Evolutionary conservation across 2,329 filamentous ascomycete genomes (phyloP), one percentile per base, ranked within the genome.

Genomic region (Talaromyces pinophilus): DNA sequence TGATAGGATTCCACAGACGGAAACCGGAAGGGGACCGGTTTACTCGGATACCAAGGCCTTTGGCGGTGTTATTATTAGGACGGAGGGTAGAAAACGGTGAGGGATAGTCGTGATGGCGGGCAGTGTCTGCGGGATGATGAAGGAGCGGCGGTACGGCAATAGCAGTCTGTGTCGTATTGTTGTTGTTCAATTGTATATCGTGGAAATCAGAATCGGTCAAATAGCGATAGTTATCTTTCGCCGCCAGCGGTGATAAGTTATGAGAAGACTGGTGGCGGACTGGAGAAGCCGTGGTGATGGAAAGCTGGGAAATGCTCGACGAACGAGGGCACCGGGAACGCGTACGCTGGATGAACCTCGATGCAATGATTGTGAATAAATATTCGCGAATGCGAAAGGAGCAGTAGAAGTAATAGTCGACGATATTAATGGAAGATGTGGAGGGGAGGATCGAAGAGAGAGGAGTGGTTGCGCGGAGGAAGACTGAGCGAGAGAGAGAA

Each of bases 1-100:
- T 88, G 72, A 86, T 81, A 44, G 86, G 86, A 74, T 88, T 88
- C 78, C 86, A 87, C 68, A 88, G 82, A 66, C 85, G 81, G 63
- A 84, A 82, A 6, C 48, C 44, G 75, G 50, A 75, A 72, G 65
- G 71, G 67, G 69, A 75, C 13, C 72, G 68, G 69, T 73, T 67
- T 69, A 69, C 70, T 67, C 44, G 42, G 10, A 28, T 19, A 33
- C 54, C 48, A 50, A 38, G 50, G 22, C 57, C 44, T 38, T 55
- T 52, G 6, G 10, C 54, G 40, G 42, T 35, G 42, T 54, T 64
- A 3, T 33, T 59, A 64, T 68, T 62, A 42, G 64, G 63, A 50
- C 68, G 71, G 59, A 68, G 3, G 33, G 54, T 55, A 40, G 67
- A 69, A 17, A 62, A 67, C n/a, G 63, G 63, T 17, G 60, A 48